phyloP scores from a whole-genome alignment of 1,284 basidiomycete species.

The Trichosporon sp. region DNA sequence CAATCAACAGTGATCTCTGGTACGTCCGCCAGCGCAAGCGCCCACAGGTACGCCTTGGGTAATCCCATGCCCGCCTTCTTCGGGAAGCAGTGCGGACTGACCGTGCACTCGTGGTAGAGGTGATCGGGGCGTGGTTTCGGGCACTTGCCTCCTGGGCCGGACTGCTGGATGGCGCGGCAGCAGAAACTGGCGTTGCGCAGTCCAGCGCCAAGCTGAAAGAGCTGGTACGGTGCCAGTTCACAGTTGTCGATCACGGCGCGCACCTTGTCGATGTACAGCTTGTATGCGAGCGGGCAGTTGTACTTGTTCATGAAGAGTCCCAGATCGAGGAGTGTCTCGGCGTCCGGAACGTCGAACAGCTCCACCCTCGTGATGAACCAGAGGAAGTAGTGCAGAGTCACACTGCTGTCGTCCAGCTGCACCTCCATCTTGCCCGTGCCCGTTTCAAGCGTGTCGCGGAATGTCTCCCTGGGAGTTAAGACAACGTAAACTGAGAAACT shows the following conservation, averaged over 20 bases:
- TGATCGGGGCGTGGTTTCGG: constrained; percentile 12
- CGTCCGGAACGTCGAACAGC: constrained; percentile 15
- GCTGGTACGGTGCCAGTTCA: constrained; percentile 14
- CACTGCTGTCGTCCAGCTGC: constrained; percentile 4
- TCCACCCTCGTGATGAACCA: constrained; percentile 13
- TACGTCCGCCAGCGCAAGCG: constrained; percentile 6
- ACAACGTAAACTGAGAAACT: background rate
- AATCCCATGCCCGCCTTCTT: constrained; percentile 7
- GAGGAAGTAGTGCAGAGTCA: constrained; percentile 15
- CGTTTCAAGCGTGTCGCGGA: constrained; percentile 6
- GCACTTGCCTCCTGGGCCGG: background rate
- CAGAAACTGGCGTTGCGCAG: constrained; percentile 16
- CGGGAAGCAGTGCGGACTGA: constrained; percentile 13
- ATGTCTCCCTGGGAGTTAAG: background rate
- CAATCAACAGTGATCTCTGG: constrained; percentile 12
- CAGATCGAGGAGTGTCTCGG: constrained; percentile 12
- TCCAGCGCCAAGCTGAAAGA: constrained; percentile 15
- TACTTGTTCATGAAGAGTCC: constrained; percentile 19
- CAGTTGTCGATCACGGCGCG: constrained; percentile 10
- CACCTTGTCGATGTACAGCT: constrained; percentile 18
- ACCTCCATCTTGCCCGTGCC: constrained; percentile 16
- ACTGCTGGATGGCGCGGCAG: constrained; percentile 16
- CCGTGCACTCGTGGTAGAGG: constrained; percentile 15
- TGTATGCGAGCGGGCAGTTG: constrained; percentile 14
- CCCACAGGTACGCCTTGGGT: constrained; percentile 15